These are phyloP conservation scores for Termitomyces sp. DNA, from an alignment of 768 basidiomycete genomes.

Conservation along the genomic window DNA sequence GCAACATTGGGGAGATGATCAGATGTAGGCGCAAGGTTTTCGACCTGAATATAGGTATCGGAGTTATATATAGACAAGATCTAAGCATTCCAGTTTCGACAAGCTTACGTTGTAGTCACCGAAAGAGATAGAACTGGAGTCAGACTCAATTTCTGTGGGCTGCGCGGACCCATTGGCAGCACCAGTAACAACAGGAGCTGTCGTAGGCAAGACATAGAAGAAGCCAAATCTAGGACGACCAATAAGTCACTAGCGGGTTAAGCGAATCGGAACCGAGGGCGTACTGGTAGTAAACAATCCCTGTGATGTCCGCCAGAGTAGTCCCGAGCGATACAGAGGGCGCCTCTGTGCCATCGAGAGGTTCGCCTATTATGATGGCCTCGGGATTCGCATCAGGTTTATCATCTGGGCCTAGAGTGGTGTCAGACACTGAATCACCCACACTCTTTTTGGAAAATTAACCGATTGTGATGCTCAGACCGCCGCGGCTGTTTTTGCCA, in stretches of 20 bases:
- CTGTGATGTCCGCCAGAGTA: constrained; percentile 43
- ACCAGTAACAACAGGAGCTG: constrained; percentile 42
- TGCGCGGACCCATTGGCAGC: constrained; percentile 25
- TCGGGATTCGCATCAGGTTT: constrained; percentile 58
- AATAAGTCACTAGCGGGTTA: not conserved
- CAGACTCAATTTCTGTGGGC: constrained; percentile 33
- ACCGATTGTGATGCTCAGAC: constrained; percentile 46
- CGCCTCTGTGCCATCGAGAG: constrained; percentile 48
- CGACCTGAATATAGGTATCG: constrained; percentile 29
- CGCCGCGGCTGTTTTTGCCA: constrained; percentile 50
- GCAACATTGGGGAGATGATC: constrained; percentile 44
- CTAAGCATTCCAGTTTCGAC: not conserved
- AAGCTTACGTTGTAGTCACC: constrained; percentile 54
- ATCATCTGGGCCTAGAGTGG: constrained; percentile 33
- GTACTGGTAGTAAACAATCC: constrained; percentile 49
- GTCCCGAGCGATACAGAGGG: constrained; percentile 43
- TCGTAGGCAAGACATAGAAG: constrained; percentile 53
- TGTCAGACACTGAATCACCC: not conserved
- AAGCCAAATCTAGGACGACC: constrained; percentile 34
- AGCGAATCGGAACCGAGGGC: constrained; percentile 12
- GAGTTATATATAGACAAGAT: not conserved
- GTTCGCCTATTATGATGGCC: constrained; percentile 44
- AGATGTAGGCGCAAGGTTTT: constrained; percentile 49
- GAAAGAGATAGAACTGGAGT: constrained; percentile 36
- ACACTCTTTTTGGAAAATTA: not conserved